Evolutionary conservation across 768 basidiomycete species (phyloP).

Genomic region (Hypsizygus marmoreus): DNA sequence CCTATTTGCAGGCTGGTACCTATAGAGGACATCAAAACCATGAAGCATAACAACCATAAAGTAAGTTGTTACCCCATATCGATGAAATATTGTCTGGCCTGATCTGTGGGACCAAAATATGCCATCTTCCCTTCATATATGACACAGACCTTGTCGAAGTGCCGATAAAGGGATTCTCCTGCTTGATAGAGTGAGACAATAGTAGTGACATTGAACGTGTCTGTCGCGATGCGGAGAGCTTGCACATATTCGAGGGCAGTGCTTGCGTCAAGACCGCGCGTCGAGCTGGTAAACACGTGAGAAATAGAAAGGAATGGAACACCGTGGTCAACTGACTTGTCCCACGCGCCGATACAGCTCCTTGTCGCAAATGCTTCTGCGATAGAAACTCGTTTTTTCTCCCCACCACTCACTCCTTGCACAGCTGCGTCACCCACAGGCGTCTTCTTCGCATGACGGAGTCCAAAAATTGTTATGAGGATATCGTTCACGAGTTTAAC

Average conservation of each 20-base stretch:
- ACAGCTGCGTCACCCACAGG: conserved; percentile 77
- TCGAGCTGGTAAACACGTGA: conserved; percentile 47
- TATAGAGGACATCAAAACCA: too few relatives aligned
- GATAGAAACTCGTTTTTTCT: conserved; percentile 80
- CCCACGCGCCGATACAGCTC: conserved; percentile 68
- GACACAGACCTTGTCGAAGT: conserved; percentile 75
- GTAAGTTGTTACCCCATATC: too few relatives aligned
- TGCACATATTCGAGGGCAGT: conserved; percentile 65
- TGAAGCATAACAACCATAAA: too few relatives aligned
- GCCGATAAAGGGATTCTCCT: conserved; percentile 62
- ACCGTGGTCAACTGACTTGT: conserved; percentile 52
- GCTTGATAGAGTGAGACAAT: conserved; percentile 87
- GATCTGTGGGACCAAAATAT: conserved; percentile 71
- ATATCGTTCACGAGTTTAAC: conserved; percentile 53
- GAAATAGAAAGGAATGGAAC: not conserved
- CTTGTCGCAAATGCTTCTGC: conserved; percentile 65
- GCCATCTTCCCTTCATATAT: conserved; percentile 75
- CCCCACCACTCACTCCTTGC: conserved; percentile 72
- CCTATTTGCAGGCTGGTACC: conserved; percentile 56
- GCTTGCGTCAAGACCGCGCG: conserved; percentile 64
- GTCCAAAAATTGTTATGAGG: conserved; percentile 70
- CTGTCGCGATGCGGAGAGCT: conserved; percentile 65
- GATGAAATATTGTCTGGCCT: conserved; percentile 74
- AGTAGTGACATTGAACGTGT: conserved; percentile 53
- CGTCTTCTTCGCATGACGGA: conserved; percentile 70